Evolutionary conservation across 345 rosid species (phyloP).

Genomic region (Syzygium grande): DNA sequence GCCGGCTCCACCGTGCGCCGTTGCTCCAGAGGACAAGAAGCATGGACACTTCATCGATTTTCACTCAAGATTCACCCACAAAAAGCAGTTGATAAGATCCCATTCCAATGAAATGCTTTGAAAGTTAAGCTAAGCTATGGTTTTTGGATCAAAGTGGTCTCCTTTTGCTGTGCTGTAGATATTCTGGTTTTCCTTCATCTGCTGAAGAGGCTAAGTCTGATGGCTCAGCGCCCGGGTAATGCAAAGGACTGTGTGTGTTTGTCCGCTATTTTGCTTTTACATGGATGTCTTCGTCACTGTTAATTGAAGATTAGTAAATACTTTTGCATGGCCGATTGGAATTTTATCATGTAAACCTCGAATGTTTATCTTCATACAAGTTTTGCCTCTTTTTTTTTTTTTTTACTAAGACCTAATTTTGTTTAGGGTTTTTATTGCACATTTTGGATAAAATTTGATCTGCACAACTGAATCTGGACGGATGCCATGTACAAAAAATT

Average conservation of each 20-base stretch:
- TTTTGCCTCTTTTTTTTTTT: neutral
- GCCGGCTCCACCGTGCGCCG: constrained; percentile 43
- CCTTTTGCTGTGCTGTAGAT: neutral
- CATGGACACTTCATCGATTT: constrained; percentile 24
- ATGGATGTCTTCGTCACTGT: neutral
- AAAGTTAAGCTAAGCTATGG: neutral
- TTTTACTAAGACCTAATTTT: neutral
- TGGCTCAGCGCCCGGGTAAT: neutral
- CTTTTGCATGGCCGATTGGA: neutral
- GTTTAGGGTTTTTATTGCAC: neutral
- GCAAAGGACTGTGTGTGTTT: neutral
- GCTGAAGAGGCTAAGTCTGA: neutral
- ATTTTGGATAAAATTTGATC: neutral
- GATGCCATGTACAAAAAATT: neutral
- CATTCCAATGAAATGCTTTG: neutral
- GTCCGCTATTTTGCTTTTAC: neutral
- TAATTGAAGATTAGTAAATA: neutral
- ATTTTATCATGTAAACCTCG: neutral
- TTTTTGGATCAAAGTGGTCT: neutral
- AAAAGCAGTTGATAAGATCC: neutral
- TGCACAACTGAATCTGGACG: neutral
- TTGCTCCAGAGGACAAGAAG: constrained; percentile 50
- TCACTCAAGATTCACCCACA: neutral
- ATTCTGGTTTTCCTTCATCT: neutral
- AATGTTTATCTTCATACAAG: neutral